These are phyloP conservation scores for Anaeramoeba flamelloides DNA, from an alignment of 78 protist species.

Conservation along the genomic window DNA sequence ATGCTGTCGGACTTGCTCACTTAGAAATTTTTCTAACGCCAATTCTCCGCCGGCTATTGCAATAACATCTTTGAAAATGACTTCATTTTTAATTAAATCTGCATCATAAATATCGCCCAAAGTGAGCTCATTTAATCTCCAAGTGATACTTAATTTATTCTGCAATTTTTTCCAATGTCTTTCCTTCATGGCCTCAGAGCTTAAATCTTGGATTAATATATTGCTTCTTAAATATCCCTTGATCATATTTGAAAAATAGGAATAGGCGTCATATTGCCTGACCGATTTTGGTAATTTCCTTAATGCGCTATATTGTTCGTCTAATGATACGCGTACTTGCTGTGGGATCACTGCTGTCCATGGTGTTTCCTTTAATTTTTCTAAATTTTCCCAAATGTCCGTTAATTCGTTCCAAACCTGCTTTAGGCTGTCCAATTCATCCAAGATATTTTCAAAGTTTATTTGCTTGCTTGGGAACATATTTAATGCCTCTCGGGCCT, in stretches of 20 bases:
- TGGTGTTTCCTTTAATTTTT: conserved; percentile 40
- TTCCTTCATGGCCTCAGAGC: conserved; percentile 55
- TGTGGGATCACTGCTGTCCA: conserved; percentile 67
- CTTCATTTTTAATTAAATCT: conserved; percentile 43
- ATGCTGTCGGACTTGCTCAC: conserved; percentile 43
- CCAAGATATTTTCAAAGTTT: conserved; percentile 28
- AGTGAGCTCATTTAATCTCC: conserved; percentile 42
- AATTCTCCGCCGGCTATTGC: conserved; percentile 82
- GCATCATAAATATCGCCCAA: conserved; percentile 63
- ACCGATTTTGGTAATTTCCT: conserved; percentile 46
- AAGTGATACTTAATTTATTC: conserved; percentile 28
- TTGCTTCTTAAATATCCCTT: conserved; percentile 9
- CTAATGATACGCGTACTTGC: conserved; percentile 19
- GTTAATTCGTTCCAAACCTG: conserved; percentile 45
- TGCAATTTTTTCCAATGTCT: conserved; percentile 67
- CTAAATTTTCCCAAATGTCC: conserved; percentile 34
- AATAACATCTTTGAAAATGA: conserved; percentile 50
- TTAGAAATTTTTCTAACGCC: conserved; percentile 79
- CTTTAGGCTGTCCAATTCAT: conserved; percentile 55
- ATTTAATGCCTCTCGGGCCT: conserved; percentile 56
- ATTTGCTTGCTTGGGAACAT: conserved; percentile 18
- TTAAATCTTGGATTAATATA: conserved; percentile 15
- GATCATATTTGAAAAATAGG: conserved; percentile 23
- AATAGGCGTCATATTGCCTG: conserved; percentile 60
- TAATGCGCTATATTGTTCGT: conserved; percentile 23